These are phyloP conservation scores for Verticillium klebahnii DNA, from an alignment of 2,329 filamentous ascomycete genomes.

Conservation along the genomic window DNA sequence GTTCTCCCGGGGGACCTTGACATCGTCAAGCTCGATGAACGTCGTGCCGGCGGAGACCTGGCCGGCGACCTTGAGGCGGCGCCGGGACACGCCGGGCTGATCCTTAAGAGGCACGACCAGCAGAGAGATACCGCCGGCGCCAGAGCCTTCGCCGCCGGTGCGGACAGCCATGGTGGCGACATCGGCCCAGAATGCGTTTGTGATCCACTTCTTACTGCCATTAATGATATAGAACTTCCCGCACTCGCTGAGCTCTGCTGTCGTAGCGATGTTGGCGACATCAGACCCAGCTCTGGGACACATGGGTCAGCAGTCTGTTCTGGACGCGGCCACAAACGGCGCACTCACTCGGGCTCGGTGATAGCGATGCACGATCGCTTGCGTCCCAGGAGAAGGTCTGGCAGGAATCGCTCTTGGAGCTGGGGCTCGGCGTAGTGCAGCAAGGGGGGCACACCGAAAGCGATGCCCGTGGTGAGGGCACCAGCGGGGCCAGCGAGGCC, in stretches of 20 bases:
- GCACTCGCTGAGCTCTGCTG: conserved; percentile 55
- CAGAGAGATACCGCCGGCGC: conserved; percentile 58
- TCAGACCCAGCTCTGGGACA: conserved; percentile 58
- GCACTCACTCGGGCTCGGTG: conserved; percentile 58
- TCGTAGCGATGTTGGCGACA: conserved; percentile 68
- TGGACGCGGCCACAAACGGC: too few species aligned
- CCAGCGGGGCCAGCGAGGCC: conserved; percentile 60
- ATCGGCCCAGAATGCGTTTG: conserved; percentile 60
- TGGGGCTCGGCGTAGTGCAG: conserved; percentile 60
- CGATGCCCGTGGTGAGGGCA: conserved; percentile 66
- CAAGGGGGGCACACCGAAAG: conserved; percentile 68
- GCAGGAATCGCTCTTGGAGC: conserved; percentile 62
- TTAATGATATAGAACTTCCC: conserved; percentile 68
- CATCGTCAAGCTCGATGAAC: conserved; percentile 72
- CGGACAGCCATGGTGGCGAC: conserved; percentile 68
- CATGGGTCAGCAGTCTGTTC: background rate
- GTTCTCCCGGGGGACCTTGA: conserved; percentile 66
- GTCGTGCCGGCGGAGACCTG: conserved; percentile 65
- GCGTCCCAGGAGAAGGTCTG: conserved; percentile 61
- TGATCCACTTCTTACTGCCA: conserved; percentile 79
- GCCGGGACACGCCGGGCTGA: conserved; percentile 62
- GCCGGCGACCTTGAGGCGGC: conserved; percentile 62
- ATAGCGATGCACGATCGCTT: conserved; percentile 73
- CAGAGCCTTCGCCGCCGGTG: conserved; percentile 56
- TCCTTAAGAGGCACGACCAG: conserved; percentile 67